Percentiles rank a stretch among this genome's conserved stretches.
Conservation (phyloP, 2,329 filamentous ascomycete genomes). For the Aspergillus sp. region DNA sequence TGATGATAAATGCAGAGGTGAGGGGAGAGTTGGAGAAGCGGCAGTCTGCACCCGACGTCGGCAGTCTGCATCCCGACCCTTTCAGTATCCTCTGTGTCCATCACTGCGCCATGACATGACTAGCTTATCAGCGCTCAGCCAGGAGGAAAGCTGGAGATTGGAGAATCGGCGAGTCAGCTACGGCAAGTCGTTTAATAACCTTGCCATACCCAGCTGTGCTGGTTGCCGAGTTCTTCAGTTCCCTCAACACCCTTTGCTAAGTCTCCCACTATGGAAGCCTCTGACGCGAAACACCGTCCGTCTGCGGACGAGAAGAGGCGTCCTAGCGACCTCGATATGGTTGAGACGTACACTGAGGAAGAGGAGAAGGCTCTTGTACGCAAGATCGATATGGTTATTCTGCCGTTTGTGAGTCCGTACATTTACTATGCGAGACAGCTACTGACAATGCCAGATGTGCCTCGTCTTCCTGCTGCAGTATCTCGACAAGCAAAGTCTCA, state of each 20-base stretch:
- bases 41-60: neutral
- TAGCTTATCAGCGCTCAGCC: neutral
- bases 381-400: conserved; percentile 1
- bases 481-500: conserved; percentile 47
- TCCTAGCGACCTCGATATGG: neutral
- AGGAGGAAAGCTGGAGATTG: neutral
- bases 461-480: conserved; percentile 48
- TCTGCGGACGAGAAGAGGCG: neutral
- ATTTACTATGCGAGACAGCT: neutral
- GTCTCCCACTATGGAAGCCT: neutral
- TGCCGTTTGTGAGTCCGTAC: neutral
- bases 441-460: conserved; percentile 33
- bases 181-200: neutral
- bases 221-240: no score
- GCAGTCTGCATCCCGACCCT: neutral
- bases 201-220: no score
- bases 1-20: conserved; percentile 15
- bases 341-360: neutral
- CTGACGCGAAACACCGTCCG: neutral
- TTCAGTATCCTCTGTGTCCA: neutral
- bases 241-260: neutral
- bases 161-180: neutral
- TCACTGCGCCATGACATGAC: neutral
- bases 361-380: neutral
- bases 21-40: neutral